Evolutionary conservation across 441 rosid species (phyloP).

Genomic region (Adansonia gregorii): DNA sequence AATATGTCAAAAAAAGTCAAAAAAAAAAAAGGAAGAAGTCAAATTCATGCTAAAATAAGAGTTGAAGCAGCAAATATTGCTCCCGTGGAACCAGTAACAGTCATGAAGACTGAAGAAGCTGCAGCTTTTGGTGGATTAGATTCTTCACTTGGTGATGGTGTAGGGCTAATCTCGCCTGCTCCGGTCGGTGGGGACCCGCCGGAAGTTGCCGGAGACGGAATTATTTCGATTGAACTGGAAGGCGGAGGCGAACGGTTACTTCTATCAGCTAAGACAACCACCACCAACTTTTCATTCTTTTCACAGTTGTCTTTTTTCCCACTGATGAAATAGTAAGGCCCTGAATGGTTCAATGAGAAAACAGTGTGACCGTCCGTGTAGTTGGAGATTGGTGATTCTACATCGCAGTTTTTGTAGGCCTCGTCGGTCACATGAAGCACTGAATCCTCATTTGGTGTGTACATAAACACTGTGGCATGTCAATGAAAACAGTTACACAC

Average conservation of each 20-base stretch:
- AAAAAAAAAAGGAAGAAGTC: neutral
- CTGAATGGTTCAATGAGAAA: conserved; percentile 55
- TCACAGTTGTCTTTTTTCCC: conserved; percentile 73
- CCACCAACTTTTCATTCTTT: conserved; percentile 62
- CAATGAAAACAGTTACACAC: neutral
- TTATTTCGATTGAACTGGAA: conserved; percentile 4
- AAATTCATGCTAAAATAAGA: conserved; percentile 38
- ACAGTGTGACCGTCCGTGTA: conserved; percentile 67
- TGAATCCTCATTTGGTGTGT: conserved; percentile 65
- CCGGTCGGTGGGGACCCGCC: conserved; percentile 58
- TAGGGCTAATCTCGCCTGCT: conserved; percentile 43
- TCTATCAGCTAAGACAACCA: conserved; percentile 73
- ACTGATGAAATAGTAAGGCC: conserved; percentile 77
- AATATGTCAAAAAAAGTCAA: conserved; percentile 13
- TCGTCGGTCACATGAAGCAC: conserved; percentile 67
- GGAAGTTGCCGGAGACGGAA: conserved; percentile 57
- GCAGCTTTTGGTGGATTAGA: conserved; percentile 37
- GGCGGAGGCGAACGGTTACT: conserved; percentile 42
- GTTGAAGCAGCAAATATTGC: conserved; percentile 54
- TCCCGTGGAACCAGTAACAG: conserved; percentile 37
- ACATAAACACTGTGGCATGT: conserved; percentile 62
- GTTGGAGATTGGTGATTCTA: conserved; percentile 44
- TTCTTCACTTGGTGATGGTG: conserved; percentile 47
- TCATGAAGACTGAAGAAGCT: conserved; percentile 45
- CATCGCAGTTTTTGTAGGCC: conserved; percentile 60